phyloP scores from a whole-genome alignment of 345 rosid species.

The Salix koriyanagi region DNA sequence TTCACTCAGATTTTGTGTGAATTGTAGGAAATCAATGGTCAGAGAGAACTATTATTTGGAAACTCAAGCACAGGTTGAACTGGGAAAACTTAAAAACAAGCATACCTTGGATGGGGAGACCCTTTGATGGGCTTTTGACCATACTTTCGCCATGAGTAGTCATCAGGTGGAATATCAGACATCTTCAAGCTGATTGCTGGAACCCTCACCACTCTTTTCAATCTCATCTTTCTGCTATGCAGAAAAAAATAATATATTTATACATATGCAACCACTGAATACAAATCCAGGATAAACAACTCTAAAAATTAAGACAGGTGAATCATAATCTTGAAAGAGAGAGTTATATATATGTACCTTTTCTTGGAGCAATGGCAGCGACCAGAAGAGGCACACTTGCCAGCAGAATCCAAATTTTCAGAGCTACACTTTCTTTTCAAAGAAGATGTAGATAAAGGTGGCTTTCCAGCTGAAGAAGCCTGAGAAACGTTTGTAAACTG shows the following conservation, averaged over 20 bases:
- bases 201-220: conserved; percentile 24
- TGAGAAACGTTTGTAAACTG: conserved; percentile 51
- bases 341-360: conserved; percentile 23
- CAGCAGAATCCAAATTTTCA: conserved; percentile 55
- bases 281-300: not conserved
- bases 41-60: not conserved
- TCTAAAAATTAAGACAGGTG: not conserved
- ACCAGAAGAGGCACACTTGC: conserved; percentile 54
- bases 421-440: conserved; percentile 76
- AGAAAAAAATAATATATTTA: not conserved
- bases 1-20: not conserved
- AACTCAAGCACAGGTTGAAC: not conserved
- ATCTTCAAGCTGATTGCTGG: conserved; percentile 31
- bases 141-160: conserved; percentile 32
- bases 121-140: conserved; percentile 33
- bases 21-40: not conserved
- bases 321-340: not conserved
- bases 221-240: conserved; percentile 19
- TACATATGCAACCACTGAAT: not conserved
- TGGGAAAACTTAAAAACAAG: not conserved
- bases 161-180: conserved; percentile 33
- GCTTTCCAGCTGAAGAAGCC: conserved; percentile 56
- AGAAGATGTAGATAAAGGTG: conserved; percentile 61
- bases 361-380: conserved; percentile 95
- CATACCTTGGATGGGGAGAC: conserved; percentile 28